Evolutionary conservation across 2,329 filamentous ascomycete species (phyloP), one percentile per base, ranked within the genome.

Genomic region (Clonostachys rhizophaga): DNA sequence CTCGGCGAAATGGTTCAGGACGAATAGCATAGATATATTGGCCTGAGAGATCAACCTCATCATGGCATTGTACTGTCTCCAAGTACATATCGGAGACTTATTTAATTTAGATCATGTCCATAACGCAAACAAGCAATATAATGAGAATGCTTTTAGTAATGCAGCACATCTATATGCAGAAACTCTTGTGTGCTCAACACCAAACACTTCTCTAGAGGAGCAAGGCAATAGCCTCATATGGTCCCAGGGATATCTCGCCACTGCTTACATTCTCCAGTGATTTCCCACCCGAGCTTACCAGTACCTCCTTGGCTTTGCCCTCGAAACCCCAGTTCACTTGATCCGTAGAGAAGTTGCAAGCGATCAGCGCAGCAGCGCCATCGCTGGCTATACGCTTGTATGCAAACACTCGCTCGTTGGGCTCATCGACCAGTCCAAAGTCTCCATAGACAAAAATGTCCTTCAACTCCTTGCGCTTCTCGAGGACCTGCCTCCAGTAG

Each of bases 401-500:
- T 33, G 67, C 68, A 49, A 71, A 63, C 34, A 71, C 50, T 48
- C 58, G 54, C 10, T 68, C 58, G 48, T 69, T 58, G 3, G 50
- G 46, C 47, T 67, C 62, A 48, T 70, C 66, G 12, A 66, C 58
- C 33, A 69, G 59, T n/a, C 56, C 57, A 47, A 70, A 73, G 46
- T 79, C 69, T 1, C 86, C 86, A 54, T 88, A 87, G 5, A 88
- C 77, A 49, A 89, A 81, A 2, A 87, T 59, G 50, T 87, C 78
- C 41, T 72, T 72, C 55, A 80, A 69, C 42, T 74, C 62, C 57
- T 87, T 87, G 50, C 87, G 75, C 45, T 83, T 58, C 24, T 65
- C 58, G n/a, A 89, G 68, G 46, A 84, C 73, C 0, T 64, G 63
- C 40, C 76, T 74, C 74, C 84, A 91, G 61, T 81, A 86, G 49